Evolutionary conservation across 2,329 filamentous ascomycete genomes (phyloP).

Genomic region (Dactylonectria macrodidyma): DNA sequence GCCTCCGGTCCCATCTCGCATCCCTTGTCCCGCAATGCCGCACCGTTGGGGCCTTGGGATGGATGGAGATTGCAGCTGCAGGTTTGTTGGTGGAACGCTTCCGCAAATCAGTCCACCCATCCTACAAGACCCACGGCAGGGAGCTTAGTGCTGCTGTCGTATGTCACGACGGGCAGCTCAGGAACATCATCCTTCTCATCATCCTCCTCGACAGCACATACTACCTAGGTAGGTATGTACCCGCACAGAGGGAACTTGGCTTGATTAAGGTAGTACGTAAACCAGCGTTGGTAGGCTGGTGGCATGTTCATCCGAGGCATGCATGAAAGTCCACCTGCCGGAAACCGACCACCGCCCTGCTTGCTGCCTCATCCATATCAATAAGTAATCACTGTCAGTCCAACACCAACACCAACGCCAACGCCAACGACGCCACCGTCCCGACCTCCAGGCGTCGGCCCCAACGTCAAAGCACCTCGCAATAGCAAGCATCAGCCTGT

Average conservation of each 20-base stretch:
- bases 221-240: background rate
- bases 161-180: background rate
- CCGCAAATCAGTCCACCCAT: background rate
- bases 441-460: constrained; percentile 11
- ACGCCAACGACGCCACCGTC: constrained; percentile 18
- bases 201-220: background rate
- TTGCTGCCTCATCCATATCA: background rate
- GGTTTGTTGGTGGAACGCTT: background rate
- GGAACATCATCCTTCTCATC: background rate
- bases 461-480: constrained; percentile 5
- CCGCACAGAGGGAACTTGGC: background rate
- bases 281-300: no score
- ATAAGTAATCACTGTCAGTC: background rate
- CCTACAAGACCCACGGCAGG: background rate
- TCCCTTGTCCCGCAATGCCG: background rate
- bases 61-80: background rate
- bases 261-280: no score
- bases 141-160: no score
- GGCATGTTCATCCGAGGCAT: background rate
- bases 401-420: constrained; percentile 26
- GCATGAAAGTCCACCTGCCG: background rate
- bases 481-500: background rate
- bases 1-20: constrained; percentile 15
- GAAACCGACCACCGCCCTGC: background rate
- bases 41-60: background rate